These are phyloP conservation scores for Ogataea pini DNA, from an alignment of 805 yeast genomes.

Conservation along the genomic window DNA sequence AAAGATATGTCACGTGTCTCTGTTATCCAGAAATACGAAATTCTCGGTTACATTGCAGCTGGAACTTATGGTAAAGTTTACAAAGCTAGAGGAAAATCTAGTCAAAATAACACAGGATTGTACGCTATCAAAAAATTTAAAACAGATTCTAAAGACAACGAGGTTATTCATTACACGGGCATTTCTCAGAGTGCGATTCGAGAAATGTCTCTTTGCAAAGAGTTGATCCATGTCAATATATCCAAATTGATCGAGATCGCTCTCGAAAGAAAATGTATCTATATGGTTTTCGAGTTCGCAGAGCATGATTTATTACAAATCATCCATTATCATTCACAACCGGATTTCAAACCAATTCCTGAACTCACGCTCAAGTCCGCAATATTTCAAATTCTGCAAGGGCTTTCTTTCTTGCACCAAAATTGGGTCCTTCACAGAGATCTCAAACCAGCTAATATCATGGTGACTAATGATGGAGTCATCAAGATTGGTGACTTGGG, in stretches of 20 bases:
- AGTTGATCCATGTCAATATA: conserved; percentile 75
- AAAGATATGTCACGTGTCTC: conserved; percentile 67
- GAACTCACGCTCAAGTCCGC: conserved; percentile 78
- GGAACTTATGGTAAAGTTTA: conserved; percentile 97
- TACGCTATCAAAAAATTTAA: conserved; percentile 95
- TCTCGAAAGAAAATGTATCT: conserved; percentile 83
- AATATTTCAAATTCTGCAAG: conserved; percentile 89
- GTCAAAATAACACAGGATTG: conserved; percentile 35
- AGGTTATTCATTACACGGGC: conserved; percentile 86
- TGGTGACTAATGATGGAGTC: conserved; percentile 88
- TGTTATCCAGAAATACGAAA: conserved; percentile 82
- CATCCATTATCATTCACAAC: conserved; percentile 91
- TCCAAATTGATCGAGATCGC: conserved; percentile 80
- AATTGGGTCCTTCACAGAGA: conserved; percentile 97
- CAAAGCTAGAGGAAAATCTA: conserved; percentile 64
- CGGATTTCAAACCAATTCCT: conserved; percentile 78
- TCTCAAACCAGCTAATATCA: conserved; percentile 95
- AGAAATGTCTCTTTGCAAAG: conserved; percentile 94
- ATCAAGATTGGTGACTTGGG: conserved; percentile 97
- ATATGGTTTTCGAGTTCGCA: conserved; percentile 94
- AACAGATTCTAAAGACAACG: conserved; percentile 85
- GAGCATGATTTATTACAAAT: conserved; percentile 95
- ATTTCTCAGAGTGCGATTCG: conserved; percentile 94
- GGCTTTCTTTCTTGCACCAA: conserved; percentile 87
- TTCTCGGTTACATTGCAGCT: conserved; percentile 95